A percentile compares a stretch with the other conserved stretches of the same genome.
Evolutionary conservation across 805 yeast genomes (phyloP).

Genomic region (Naumovozyma baii): DNA sequence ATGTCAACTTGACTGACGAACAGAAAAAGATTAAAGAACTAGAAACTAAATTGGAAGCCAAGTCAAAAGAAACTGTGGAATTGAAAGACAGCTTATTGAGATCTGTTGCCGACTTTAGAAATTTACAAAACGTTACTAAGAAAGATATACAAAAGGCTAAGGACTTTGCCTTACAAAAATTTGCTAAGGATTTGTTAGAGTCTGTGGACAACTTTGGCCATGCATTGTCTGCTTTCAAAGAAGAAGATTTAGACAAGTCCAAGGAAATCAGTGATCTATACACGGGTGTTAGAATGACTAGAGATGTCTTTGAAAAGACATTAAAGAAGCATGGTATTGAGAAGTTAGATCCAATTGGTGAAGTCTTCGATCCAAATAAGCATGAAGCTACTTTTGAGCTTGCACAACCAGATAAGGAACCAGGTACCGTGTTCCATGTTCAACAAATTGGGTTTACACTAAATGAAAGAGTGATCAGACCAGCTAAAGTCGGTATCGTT

Average conservation of each 20-base stretch:
- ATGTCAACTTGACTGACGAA: constrained; percentile 15
- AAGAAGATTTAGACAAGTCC: constrained; percentile 48
- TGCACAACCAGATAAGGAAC: constrained; percentile 77
- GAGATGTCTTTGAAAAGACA: constrained; percentile 76
- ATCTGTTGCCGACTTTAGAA: constrained; percentile 85
- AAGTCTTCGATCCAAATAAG: constrained; percentile 77
- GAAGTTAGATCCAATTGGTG: constrained; percentile 76
- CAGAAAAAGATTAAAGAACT: constrained; percentile 30
- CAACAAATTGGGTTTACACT: constrained; percentile 84
- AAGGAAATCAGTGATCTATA: constrained; percentile 62
- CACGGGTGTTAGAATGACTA: constrained; percentile 88
- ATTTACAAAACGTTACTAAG: constrained; percentile 82
- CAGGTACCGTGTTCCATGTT: constrained; percentile 87
- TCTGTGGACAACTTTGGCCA: constrained; percentile 85
- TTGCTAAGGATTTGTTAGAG: constrained; percentile 81
- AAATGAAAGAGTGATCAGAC: constrained; percentile 81
- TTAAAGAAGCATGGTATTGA: constrained; percentile 67
- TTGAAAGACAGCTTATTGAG: constrained; percentile 75
- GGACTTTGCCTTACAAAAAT: constrained; percentile 86
- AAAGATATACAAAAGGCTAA: constrained; percentile 77
- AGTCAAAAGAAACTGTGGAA: constrained; percentile 67
- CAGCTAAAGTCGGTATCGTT: constrained; percentile 93
- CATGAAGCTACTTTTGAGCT: constrained; percentile 91
- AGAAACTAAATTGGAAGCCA: constrained; percentile 45
- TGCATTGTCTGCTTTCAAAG: constrained; percentile 65